phyloP scores from a whole-genome alignment of 106 monocot species.

The Posidonia australis region DNA sequence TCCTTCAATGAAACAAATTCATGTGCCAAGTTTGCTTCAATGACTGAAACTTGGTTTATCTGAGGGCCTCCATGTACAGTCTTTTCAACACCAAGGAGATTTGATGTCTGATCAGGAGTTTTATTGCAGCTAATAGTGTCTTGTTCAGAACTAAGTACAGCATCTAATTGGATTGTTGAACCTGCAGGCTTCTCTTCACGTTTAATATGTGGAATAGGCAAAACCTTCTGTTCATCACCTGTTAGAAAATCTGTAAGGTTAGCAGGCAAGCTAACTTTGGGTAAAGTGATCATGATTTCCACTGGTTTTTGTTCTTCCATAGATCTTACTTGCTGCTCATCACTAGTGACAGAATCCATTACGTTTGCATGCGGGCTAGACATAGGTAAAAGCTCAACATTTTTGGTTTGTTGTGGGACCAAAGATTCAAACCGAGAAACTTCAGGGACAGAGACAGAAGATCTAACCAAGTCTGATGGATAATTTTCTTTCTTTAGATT shows the following conservation, averaged over 20 bases:
- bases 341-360: neutral
- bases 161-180: neutral
- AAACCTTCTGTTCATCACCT: neutral
- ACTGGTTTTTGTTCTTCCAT: neutral
- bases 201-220: neutral
- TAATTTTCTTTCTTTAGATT: too few species aligned
- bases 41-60: neutral
- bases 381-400: neutral
- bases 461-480: too few species aligned
- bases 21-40: slow-evolving; percentile 6
- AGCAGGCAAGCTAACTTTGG: neutral
- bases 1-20: slow-evolving; percentile 26
- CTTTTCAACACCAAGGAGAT: neutral
- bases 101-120: neutral
- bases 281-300: neutral
- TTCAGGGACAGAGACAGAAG: too few species aligned
- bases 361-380: neutral
- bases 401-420: too few species aligned
- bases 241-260: slow-evolving; percentile 4
- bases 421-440: too few species aligned
- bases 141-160: neutral
- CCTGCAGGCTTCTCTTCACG: neutral
- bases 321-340: neutral
- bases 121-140: neutral
- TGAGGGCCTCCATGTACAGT: neutral